Conservation (phyloP, 805 yeast species). For the Metschnikowia kunwiensis region DNA sequence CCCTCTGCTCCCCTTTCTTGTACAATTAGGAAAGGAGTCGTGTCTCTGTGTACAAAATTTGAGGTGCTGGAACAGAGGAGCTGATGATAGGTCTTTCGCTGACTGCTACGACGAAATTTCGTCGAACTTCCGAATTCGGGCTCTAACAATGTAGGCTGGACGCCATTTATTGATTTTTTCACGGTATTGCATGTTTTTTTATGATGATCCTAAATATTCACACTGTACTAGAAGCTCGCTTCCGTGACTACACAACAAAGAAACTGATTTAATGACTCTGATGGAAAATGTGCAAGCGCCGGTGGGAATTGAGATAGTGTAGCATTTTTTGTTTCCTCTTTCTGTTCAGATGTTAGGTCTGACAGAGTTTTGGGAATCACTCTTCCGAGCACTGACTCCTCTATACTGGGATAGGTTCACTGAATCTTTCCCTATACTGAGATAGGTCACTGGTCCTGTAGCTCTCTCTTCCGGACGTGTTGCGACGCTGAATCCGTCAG, state of each 20-base stretch:
- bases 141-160: no score
- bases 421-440: no score
- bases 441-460: no score
- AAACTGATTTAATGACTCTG: slow-evolving; percentile 51
- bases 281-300: slow-evolving; percentile 19
- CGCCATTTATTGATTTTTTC: slow-evolving; percentile 21
- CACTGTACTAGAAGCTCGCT: slow-evolving; percentile 44
- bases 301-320: no score
- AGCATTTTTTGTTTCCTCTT: no score
- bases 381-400: no score
- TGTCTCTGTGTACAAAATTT: slow-evolving; percentile 51
- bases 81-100: slow-evolving; percentile 51
- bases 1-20: slow-evolving; percentile 39
- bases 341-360: no score
- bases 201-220: slow-evolving; percentile 52
- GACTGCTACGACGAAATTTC: slow-evolving; percentile 18
- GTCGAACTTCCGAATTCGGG: no score
- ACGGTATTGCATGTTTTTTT: slow-evolving; percentile 22
- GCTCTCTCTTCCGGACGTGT: no score
- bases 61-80: slow-evolving; percentile 43
- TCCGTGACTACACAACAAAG: slow-evolving; percentile 38
- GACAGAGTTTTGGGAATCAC: no score
- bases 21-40: slow-evolving; percentile 41
- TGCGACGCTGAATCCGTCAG: no score
- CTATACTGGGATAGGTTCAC: no score